phyloP scores from a whole-genome alignment of 495 filamentous ascomycete species.

The Penicillium angulare region DNA sequence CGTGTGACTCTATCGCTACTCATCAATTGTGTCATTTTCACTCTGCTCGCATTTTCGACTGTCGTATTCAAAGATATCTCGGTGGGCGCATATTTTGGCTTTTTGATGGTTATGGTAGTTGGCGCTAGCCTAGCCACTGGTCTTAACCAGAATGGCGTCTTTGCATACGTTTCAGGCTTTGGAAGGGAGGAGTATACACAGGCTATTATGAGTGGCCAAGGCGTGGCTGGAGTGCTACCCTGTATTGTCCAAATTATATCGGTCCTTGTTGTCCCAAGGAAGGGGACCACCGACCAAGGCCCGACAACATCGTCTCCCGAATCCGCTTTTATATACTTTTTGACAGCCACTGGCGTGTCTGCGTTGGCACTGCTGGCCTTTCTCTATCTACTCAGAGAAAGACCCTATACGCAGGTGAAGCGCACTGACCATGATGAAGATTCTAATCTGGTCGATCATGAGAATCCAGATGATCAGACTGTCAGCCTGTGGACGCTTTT shows the following conservation, averaged over 20 bases:
- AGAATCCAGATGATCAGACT: slow-evolving; percentile 34
- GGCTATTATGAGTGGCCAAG: slow-evolving; percentile 95
- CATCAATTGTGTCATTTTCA: slow-evolving; percentile 70
- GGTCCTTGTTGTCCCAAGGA: slow-evolving; percentile 63
- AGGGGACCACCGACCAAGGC: slow-evolving; percentile 8
- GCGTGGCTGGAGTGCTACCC: slow-evolving; percentile 86
- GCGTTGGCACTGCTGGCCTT: slow-evolving; percentile 57
- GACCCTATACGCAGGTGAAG: slow-evolving; percentile 30
- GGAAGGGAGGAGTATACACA: slow-evolving; percentile 84
- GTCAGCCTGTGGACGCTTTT: slow-evolving; percentile 67
- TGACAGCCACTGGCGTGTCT: slow-evolving; percentile 74
- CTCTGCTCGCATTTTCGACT: slow-evolving; percentile 77
- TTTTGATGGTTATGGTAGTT: slow-evolving; percentile 83
- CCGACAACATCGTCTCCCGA: slow-evolving; percentile 46
- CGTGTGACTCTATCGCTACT: slow-evolving; percentile 73
- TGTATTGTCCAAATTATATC: slow-evolving; percentile 81
- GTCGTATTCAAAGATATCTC: slow-evolving; percentile 58
- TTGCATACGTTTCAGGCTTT: slow-evolving; percentile 86
- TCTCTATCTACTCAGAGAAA: slow-evolving; percentile 49
- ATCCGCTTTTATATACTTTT: slow-evolving; percentile 86
- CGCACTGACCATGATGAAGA: slow-evolving; percentile 18
- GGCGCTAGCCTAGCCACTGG: slow-evolving; percentile 73
- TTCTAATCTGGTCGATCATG: slow-evolving; percentile 3
- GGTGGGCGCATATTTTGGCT: slow-evolving; percentile 66
- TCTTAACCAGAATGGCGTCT: slow-evolving; percentile 90